phyloP scores from a whole-genome alignment of 2,329 filamentous ascomycete genomes.

The Scedosporium minutisporum region DNA sequence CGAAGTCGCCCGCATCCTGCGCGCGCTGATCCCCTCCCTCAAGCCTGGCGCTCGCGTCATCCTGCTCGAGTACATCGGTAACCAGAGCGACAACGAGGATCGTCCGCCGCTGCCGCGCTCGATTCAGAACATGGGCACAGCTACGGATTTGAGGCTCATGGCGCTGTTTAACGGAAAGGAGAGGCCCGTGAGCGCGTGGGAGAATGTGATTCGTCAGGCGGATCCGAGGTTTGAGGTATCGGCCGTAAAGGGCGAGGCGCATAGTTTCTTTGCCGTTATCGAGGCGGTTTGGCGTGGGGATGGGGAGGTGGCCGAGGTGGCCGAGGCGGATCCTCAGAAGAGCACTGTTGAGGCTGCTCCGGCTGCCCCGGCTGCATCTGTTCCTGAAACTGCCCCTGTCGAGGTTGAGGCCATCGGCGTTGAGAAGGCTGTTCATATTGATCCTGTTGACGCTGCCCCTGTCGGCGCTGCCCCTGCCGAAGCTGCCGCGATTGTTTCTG shows the following conservation, averaged over 20 bases:
- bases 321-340: background rate
- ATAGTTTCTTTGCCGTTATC: constrained; percentile 25
- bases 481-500: background rate
- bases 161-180: constrained; percentile 42
- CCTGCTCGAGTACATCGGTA: constrained; percentile 36
- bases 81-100: constrained; percentile 25
- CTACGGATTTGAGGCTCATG: constrained; percentile 45
- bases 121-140: constrained; percentile 36
- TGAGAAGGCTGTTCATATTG: background rate
- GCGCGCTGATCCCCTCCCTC: constrained; percentile 42
- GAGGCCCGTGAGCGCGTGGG: constrained; percentile 27
- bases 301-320: background rate
- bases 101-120: constrained; percentile 20
- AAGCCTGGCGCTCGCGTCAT: constrained; percentile 42
- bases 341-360: background rate
- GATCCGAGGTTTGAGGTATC: constrained; percentile 35
- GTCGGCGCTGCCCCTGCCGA: background rate
- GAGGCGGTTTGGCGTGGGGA: constrained; percentile 26
- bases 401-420: background rate
- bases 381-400: background rate
- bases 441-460: background rate
- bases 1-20: constrained; percentile 37
- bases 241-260: constrained; percentile 23
- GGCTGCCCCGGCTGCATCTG: background rate
- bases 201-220: constrained; percentile 30